Base-by-base conservation (phyloP, 2,329 filamentous ascomycete species). In the Colletotrichum sansevieriae region DNA sequence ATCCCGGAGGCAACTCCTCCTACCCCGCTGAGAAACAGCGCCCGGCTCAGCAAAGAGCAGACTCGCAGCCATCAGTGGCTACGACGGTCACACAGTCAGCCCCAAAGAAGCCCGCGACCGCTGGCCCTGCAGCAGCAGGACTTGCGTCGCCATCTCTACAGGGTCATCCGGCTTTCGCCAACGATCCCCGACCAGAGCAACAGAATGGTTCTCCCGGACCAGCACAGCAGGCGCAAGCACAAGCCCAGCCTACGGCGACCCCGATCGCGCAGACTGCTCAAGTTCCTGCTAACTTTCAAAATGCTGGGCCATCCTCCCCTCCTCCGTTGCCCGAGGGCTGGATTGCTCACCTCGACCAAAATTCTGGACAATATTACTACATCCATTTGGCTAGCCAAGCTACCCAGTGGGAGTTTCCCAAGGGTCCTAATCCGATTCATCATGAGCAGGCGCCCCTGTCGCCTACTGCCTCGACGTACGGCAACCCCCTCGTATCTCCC, bases 361-460 rank as follows among this genome's bases (percentile, higher is more conserved):
- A 92, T 76, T 98, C 95, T 2, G 96, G 96, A 1, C 95, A 98
- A 77, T 99, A 98, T 80, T 99, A 99, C 79, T 99, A 99, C 76
- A 99, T 99, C 68, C 96, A 99, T 78, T 86, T 99, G 35, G 92
- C 95, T 1, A 95, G 93, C 0, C 96, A 98, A 77, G 94, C 95
- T 3, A 99, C 96, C 0, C 96, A 99, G 77, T 99, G 96, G 96
- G 96, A 99, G 76, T 98, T 98, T 73, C 96, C 96, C 33, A 98
- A 98, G 81, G 95, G 95, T 0, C 95, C 95, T 0, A 97, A 94
- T 25, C 95, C 95, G 1, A 85, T 98, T 62, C 92, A 93, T 71
- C 88, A 97, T 71, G 94, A 97, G 68, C 87, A 92, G 13, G 85
- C 90, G 15, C 95, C 95, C 0, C 82, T 98, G 65, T 98, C 95